A percentile compares a stretch with the other conserved stretches of the same genome.
These are phyloP conservation scores for Ashbya aceris DNA, from an alignment of 1,139 yeast species.

Conservation along the genomic window DNA sequence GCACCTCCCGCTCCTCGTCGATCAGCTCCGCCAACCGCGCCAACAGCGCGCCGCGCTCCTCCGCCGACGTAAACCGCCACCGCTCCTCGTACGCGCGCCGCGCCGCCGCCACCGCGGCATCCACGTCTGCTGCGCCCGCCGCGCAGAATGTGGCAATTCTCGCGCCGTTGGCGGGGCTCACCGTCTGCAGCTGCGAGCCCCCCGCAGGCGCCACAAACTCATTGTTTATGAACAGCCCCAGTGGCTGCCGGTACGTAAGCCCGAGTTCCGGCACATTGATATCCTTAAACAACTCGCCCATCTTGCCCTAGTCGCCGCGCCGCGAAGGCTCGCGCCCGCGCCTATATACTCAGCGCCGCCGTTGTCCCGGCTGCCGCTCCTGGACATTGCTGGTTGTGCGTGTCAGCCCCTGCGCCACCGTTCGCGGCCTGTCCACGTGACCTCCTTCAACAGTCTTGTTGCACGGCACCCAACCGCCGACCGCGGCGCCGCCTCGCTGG, in stretches of 20 bases:
- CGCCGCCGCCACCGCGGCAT: conserved; percentile 69
- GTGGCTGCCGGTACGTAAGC: conserved; percentile 44
- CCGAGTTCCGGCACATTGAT: conserved; percentile 16
- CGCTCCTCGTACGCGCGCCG: conserved; percentile 49
- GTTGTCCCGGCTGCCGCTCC: no score
- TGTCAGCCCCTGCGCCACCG: no score
- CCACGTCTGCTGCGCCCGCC: conserved; percentile 63
- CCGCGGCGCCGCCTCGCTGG: no score
- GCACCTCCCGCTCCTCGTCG: conserved; percentile 38
- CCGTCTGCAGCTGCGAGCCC: conserved; percentile 45
- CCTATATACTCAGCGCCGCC: no score
- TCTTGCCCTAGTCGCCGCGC: no score
- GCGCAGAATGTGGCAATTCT: conserved; percentile 55
- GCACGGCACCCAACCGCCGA: no score
- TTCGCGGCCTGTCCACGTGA: no score
- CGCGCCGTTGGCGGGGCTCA: conserved; percentile 63
- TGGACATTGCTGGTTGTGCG: no score
- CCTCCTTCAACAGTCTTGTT: no score
- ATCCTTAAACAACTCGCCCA: conserved; percentile 5
- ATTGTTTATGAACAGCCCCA: conserved; percentile 59
- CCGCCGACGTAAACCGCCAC: conserved; percentile 43
- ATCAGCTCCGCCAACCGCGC: conserved; percentile 44
- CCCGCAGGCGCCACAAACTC: conserved; percentile 43
- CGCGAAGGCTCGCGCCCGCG: no score
- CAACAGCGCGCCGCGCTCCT: conserved; percentile 40